phyloP scores from a whole-genome alignment of 305 asterid genomes.

The Vinca major region DNA sequence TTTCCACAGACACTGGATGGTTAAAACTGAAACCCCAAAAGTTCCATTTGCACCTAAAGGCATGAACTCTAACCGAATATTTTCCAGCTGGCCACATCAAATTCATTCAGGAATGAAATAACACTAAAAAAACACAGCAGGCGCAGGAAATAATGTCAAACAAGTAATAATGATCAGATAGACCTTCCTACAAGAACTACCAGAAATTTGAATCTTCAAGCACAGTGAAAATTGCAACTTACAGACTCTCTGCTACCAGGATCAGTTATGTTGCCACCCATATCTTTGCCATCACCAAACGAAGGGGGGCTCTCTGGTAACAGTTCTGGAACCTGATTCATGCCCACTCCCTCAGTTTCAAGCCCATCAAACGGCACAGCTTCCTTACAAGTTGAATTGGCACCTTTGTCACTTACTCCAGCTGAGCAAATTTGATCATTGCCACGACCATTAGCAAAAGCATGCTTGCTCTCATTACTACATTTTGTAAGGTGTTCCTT shows the following conservation, averaged over 20 bases:
- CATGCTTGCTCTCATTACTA: slow-evolving; percentile 14
- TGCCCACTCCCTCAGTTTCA: slow-evolving; percentile 34
- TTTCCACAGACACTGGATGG: not conserved
- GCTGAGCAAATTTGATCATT: not conserved
- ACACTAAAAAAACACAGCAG: not conserved
- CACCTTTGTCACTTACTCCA: not conserved
- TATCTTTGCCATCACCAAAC: slow-evolving; percentile 25
- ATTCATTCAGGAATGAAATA: not conserved
- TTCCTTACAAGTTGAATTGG: not conserved
- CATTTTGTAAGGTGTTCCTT: slow-evolving; percentile 2
- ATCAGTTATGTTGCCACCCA: slow-evolving; percentile 14
- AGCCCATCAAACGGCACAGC: slow-evolving; percentile 6
- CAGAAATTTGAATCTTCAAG: no score
- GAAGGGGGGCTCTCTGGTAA: slow-evolving; percentile 57
- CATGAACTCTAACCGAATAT: not conserved
- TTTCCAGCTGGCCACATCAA: not conserved
- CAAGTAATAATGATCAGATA: not conserved
- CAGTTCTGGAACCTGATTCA: slow-evolving; percentile 36
- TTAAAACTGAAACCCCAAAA: not conserved
- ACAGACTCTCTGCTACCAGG: slow-evolving; percentile 19
- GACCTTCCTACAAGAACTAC: not conserved
- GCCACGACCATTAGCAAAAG: slow-evolving; percentile 11
- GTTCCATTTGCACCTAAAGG: not conserved
- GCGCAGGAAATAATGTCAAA: not conserved
- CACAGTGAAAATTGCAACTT: slow-evolving; percentile 2